phyloP scores from a whole-genome alignment of 495 filamentous ascomycete genomes.

The Choiromyces venosus region DNA sequence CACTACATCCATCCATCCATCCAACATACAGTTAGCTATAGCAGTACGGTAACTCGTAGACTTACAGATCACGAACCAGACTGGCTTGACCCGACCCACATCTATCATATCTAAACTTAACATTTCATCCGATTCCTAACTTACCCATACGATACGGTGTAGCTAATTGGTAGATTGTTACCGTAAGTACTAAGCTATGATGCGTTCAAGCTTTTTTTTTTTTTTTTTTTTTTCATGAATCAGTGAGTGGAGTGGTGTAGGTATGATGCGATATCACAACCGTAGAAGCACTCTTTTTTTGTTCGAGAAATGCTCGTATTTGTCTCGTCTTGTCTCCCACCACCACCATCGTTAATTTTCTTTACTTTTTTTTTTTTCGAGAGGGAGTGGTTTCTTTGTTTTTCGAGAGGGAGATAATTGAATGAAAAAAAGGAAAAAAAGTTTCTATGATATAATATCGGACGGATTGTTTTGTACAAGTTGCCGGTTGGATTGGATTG shows the following conservation, averaged over 20 bases:
- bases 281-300: background rate
- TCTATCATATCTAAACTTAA: background rate
- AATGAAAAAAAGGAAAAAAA: background rate
- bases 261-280: background rate
- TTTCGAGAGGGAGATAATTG: background rate
- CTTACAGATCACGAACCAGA: background rate
- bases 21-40: too few species aligned
- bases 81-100: too few species aligned
- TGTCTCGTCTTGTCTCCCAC: background rate
- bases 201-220: too few species aligned
- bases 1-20: background rate
- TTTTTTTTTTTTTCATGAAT: too few species aligned
- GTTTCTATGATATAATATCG: background rate
- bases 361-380: background rate
- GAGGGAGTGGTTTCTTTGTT: background rate
- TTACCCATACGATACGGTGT: too few species aligned
- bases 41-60: too few species aligned
- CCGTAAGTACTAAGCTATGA: too few species aligned
- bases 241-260: too few species aligned
- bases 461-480: background rate
- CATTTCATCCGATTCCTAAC: too few species aligned
- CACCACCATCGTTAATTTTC: background rate
- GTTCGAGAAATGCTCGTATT: background rate
- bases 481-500: background rate
- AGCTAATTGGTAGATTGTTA: too few species aligned